phyloP scores from a whole-genome alignment of 106 monocot species.

The Dendrobium chrysotoxum region DNA sequence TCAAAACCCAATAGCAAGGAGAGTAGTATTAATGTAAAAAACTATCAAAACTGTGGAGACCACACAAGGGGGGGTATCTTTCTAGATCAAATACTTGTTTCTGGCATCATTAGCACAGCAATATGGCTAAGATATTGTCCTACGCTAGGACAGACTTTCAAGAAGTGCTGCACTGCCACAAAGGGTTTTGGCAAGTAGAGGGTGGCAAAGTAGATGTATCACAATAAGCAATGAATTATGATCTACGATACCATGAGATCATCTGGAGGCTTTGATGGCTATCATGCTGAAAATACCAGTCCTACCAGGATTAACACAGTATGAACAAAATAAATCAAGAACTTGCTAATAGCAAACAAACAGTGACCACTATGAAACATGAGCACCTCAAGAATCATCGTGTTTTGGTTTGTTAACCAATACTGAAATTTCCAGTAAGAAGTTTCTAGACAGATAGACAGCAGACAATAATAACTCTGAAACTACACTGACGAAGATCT shows the following conservation, averaged over 20 bases:
- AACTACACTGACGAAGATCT: not conserved
- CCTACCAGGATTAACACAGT: no score
- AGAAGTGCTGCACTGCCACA: no score
- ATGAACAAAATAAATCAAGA: not conserved
- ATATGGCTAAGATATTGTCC: no score
- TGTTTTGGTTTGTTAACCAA: not conserved
- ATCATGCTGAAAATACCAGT: no score
- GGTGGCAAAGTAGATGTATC: not conserved
- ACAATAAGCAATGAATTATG: not conserved
- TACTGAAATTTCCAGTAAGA: not conserved
- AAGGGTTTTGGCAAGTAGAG: not conserved
- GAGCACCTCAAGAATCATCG: not conserved
- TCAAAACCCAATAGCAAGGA: no score
- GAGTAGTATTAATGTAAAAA: no score
- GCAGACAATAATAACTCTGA: not conserved
- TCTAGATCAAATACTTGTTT: no score
- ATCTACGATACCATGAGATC: not conserved
- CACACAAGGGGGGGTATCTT: no score
- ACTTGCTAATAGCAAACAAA: not conserved
- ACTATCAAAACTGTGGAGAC: no score
- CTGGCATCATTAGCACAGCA: no score
- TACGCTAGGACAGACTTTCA: no score
- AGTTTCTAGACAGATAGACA: not conserved
- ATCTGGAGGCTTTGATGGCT: not conserved
- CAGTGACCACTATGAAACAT: not conserved